Percentiles rank a stretch among this genome's conserved stretches.
Conservation (phyloP, 1,284 basidiomycete genomes). For the Gomphus sp. region DNA sequence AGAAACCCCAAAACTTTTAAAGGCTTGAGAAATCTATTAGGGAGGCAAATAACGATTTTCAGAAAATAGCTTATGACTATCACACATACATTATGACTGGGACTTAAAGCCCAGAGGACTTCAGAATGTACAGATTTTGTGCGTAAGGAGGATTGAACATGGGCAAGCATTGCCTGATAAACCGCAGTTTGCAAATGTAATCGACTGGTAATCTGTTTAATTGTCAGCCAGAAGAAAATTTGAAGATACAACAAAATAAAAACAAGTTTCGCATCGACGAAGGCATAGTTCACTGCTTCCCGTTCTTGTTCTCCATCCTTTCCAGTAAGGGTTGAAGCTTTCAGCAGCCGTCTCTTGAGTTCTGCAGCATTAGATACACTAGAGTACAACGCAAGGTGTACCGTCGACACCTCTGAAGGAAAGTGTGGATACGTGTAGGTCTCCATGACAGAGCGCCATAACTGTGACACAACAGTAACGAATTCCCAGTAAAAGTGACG, state of each 20-base stretch:
- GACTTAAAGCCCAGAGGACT: constrained; percentile 74
- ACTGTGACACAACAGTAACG: not conserved
- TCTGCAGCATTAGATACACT: constrained; percentile 54
- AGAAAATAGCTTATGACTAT: not conserved
- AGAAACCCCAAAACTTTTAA: constrained; percentile 76
- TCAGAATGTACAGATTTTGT: constrained; percentile 84
- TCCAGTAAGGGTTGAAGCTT: constrained; percentile 51
- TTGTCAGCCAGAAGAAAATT: not conserved
- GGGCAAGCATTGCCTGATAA: constrained; percentile 68
- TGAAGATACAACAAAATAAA: constrained; percentile 6
- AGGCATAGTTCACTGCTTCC: constrained; percentile 76
- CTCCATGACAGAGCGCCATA: constrained; percentile 31
- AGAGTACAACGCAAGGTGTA: constrained; percentile 61
- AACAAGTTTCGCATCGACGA: constrained; percentile 63
- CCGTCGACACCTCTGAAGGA: constrained; percentile 28
- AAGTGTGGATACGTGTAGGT: constrained; percentile 47
- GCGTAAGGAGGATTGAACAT: constrained; percentile 45
- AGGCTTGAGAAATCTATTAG: constrained; percentile 73
- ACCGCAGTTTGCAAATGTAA: constrained; percentile 76
- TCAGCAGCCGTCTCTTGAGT: constrained; percentile 58
- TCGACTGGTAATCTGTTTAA: constrained; percentile 45
- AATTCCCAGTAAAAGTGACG: not conserved
- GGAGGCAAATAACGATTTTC: not conserved
- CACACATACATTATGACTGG: constrained; percentile 69
- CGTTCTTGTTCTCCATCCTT: constrained; percentile 59